phyloP scores from a whole-genome alignment of 2,329 filamentous ascomycete genomes.

The Talaromyces islandicus region DNA sequence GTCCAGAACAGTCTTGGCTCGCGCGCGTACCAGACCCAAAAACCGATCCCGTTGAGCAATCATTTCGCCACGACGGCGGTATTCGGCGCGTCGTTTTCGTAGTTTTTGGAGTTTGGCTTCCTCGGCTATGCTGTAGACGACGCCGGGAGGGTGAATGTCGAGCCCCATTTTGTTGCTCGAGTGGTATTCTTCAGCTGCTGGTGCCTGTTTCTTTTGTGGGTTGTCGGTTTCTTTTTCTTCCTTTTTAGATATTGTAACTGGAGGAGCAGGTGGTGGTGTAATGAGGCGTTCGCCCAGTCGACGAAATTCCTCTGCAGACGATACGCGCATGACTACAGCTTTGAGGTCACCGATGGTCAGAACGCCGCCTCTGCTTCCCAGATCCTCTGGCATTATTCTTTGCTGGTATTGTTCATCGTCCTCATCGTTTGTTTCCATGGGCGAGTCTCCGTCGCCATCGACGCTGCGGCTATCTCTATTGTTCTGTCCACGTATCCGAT shows the following conservation, averaged over 20 bases:
- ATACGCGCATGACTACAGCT: conserved; percentile 30
- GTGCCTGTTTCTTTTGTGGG: not conserved
- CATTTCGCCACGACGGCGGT: conserved; percentile 33
- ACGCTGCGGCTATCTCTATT: conserved; percentile 18
- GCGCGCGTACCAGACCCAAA: conserved; percentile 35
- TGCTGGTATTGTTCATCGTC: conserved; percentile 19
- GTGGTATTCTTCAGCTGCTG: not conserved
- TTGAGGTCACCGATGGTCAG: conserved; percentile 38
- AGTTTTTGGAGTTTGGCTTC: conserved; percentile 33
- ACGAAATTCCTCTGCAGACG: conserved; percentile 36
- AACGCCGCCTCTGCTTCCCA: conserved; percentile 39
- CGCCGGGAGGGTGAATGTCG: conserved; percentile 21
- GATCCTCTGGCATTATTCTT: conserved; percentile 19
- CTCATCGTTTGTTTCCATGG: conserved; percentile 20
- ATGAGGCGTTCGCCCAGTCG: conserved; percentile 34
- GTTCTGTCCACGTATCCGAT: conserved; percentile 12
- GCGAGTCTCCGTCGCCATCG: conserved; percentile 21
- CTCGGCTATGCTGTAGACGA: conserved; percentile 34
- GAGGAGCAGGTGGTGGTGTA: conserved; percentile 19
- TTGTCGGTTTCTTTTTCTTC: not conserved
- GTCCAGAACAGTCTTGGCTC: conserved; percentile 38
- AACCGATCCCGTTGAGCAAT: conserved; percentile 38
- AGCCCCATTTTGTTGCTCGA: conserved; percentile 23
- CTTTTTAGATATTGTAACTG: not conserved
- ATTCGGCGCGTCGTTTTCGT: conserved; percentile 25